Base-by-base conservation (phyloP, 768 basidiomycete species). In the Peribolospora baueri region DNA sequence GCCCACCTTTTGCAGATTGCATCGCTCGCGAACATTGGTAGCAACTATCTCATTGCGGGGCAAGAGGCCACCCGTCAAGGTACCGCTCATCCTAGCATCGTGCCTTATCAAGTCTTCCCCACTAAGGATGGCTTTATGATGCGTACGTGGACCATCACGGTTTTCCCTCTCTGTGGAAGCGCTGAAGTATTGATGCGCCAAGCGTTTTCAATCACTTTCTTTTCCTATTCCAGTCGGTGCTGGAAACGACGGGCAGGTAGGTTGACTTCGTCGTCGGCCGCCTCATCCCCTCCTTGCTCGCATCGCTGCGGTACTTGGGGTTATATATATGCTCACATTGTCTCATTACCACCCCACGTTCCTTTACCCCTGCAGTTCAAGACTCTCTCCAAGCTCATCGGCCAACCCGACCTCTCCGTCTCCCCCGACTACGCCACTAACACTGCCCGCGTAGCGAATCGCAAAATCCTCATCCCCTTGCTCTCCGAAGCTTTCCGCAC, bases 61-160 rank as follows among this genome's bases (percentile, higher is more conserved):
- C 69, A 80, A 65, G 84, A 88, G 66, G 90, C 82, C 36, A 72
- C 74, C 41, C 72, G 90, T 54, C 79, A 85, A 66, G 90, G 90
- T n/a, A 93, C 90, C 39, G 77, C 83, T 0, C 90, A 95, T 66
- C 84, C 90, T 10, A 87, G 84, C 13, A 81, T 95, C 62, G 90
- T 88, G 5, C 86, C 87, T 3, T 91, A 90, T 68, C 84, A 88
- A 66, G 84, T 79, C 3, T 88, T 91, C 65, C 76, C 81, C 0
- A 91, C 87, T 65, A 75, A 77, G 63, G 79, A 86, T 61, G 84
- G 85, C 40, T 88, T 78, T 65, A 67, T 93, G 57, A 91, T 93
- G 90, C 25, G 25, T 25, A 25, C 25, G 25, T 25, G 25, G 25
- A 25, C 25, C 25, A 25, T 25, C 25, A 25, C 25, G 25, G 25